Base-by-base conservation (phyloP, 2,329 filamentous ascomycete genomes). In the Aureobasidium sp. region DNA sequence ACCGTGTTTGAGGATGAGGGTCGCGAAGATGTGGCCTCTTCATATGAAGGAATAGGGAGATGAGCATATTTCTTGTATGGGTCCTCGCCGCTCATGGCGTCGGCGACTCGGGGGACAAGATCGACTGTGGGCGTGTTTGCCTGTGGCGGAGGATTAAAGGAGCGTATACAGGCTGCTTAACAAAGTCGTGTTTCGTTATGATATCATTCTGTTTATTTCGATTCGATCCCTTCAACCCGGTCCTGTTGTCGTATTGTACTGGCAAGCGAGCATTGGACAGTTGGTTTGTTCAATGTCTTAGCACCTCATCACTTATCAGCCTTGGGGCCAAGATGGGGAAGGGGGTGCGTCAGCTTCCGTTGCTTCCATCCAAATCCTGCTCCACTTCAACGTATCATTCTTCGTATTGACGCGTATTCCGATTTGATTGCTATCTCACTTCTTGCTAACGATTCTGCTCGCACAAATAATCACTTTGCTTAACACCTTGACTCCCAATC, bases 1-100 rank as follows among this genome's bases (percentile, higher is more conserved):
- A 79, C 77, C 20, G 73, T 74, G 65, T 76, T 75, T 13, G 79
- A 80, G 26, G 82, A 84, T 37, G 75, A 71, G 24, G 81, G 79
- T 59, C 81, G 78, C 10, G 57, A 61, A 20, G 85, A 84, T 64
- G 84, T 82, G 66, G 90, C 90, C 78, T 95, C 90, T 74, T 93
- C 90, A 75, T 94, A 94, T 48, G 86, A 86, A 34, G 90, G 90
- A 72, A 94, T 93, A 36, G 90, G 88, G 50, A 88, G 80, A 65
- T 81, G 76, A 9, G 52, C 44, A 57, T 65, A 66, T 51, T 61
- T 61, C 57, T 61, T 43, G 27, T 61, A 61, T 9, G 46, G 46
- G 27, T 61, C 57, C 13, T 61, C 36, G 57, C 47, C 57, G 47
- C 57, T 60, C 56, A 60, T 60, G 56, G 36, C 46, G 55, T 46